Evolutionary conservation across 2,329 filamentous ascomycete species (phyloP).

Genomic region (Arachnomyces sp.): DNA sequence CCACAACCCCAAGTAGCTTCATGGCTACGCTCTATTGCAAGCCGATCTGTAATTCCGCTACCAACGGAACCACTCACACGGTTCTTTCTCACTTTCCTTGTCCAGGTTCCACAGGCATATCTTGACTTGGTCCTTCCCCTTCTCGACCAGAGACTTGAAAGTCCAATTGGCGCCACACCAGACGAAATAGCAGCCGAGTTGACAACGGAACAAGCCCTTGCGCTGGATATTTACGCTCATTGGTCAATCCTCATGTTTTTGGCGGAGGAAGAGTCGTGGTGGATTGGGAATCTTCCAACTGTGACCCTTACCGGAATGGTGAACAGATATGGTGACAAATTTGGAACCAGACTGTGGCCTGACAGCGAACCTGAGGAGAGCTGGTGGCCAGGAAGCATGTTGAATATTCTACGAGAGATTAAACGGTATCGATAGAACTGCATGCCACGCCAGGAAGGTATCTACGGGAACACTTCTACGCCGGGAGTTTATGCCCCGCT

Average conservation of each 20-base stretch:
- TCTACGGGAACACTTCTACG: no score
- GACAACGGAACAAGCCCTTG: conserved; percentile 13
- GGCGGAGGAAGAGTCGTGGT: conserved; percentile 17
- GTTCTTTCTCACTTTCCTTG: conserved; percentile 5
- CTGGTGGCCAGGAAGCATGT: conserved; percentile 9
- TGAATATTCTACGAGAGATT: conserved; percentile 4
- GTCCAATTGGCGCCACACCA: background rate
- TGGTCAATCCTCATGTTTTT: conserved; percentile 19
- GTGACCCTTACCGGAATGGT: conserved; percentile 15
- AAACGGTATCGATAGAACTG: conserved; percentile 4
- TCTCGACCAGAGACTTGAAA: conserved; percentile 5
- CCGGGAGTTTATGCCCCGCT: no score
- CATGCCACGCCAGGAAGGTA: no score
- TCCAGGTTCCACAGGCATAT: conserved; percentile 4
- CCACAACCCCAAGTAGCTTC: conserved; percentile 3
- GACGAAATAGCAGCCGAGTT: conserved; percentile 4
- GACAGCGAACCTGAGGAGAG: background rate
- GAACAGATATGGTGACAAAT: conserved; percentile 12
- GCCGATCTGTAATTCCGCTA: conserved; percentile 2
- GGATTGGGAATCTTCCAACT: conserved; percentile 15
- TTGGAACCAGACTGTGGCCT: conserved; percentile 4
- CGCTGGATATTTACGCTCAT: conserved; percentile 17
- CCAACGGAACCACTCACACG: conserved; percentile 4
- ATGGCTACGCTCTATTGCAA: conserved; percentile 4
- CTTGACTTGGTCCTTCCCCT: conserved; percentile 5